Conservation (phyloP, 441 rosid species). For the Arabidopsis hybrid region DNA sequence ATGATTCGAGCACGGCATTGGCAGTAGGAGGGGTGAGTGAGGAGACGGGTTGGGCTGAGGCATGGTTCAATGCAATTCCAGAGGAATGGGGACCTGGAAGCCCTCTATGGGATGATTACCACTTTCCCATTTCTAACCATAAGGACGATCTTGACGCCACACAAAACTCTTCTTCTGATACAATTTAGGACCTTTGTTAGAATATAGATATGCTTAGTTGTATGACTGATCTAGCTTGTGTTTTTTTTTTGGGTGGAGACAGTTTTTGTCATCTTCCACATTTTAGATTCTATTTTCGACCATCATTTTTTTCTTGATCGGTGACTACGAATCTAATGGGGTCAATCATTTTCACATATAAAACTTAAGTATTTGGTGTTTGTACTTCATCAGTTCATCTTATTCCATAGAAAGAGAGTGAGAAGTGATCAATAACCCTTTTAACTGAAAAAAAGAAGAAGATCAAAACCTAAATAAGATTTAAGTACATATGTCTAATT, state of each 20-base stretch:
- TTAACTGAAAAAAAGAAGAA: no score
- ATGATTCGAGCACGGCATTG: constrained; percentile 37
- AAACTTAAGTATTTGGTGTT: not conserved
- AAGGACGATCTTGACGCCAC: constrained; percentile 51
- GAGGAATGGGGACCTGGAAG: constrained; percentile 95
- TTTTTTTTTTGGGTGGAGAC: constrained; percentile 13
- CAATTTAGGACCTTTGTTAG: constrained; percentile 4
- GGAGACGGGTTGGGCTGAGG: constrained; percentile 70
- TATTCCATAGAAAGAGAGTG: not conserved
- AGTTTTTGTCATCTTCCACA: constrained; percentile 21
- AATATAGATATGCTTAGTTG: constrained; percentile 5
- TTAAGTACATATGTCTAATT: not conserved
- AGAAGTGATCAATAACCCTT: not conserved
- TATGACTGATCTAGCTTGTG: not conserved
- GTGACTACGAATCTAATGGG: not conserved
- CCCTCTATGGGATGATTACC: constrained; percentile 91
- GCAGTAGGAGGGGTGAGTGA: constrained; percentile 46
- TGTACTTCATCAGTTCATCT: constrained; percentile 9
- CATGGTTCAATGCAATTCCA: constrained; percentile 85
- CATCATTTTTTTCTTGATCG: constrained; percentile 19
- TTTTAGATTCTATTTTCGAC: constrained; percentile 9
- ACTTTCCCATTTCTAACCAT: constrained; percentile 51
- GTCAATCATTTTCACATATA: not conserved
- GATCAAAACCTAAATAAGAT: no score
- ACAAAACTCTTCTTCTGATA: constrained; percentile 52